Conservation (phyloP, 2,329 filamentous ascomycete genomes). For the Talaromyces pinophilus region DNA sequence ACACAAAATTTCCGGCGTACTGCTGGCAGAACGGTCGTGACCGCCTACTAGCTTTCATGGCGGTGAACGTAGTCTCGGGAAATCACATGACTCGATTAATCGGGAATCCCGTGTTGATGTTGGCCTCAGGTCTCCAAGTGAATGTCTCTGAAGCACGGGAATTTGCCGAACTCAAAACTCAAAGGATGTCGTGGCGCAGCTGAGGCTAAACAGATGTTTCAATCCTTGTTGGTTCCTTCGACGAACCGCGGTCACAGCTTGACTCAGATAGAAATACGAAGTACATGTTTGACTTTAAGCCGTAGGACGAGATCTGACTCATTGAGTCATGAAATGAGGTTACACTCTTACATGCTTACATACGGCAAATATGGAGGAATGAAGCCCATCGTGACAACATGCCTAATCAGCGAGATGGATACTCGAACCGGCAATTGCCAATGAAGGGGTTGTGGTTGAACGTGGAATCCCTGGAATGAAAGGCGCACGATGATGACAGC, state of each 20-base stretch:
- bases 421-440: neutral
- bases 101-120: neutral
- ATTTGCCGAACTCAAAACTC: neutral
- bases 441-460: constrained; percentile 3
- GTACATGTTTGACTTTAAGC: neutral
- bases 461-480: constrained; percentile 7
- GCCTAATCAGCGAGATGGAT: neutral
- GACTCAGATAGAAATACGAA: neutral
- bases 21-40: constrained; percentile 14
- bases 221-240: neutral
- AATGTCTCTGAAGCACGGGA: neutral
- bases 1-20: constrained; percentile 18
- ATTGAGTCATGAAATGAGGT: neutral
- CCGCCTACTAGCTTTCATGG: constrained; percentile 4
- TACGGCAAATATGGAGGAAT: neutral
- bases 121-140: neutral
- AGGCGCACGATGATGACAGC: constrained; percentile 6
- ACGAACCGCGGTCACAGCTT: neutral
- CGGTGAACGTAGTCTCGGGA: neutral
- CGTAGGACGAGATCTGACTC: neutral
- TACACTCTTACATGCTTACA: constrained; percentile 4
- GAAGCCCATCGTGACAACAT: constrained; percentile 3
- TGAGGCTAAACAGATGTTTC: neutral
- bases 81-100: neutral
- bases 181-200: constrained; percentile 2